Evolutionary conservation across 306 rosid species (phyloP), one percentile per base, ranked within the genome.

Genomic region (Cicer arietinum): DNA sequence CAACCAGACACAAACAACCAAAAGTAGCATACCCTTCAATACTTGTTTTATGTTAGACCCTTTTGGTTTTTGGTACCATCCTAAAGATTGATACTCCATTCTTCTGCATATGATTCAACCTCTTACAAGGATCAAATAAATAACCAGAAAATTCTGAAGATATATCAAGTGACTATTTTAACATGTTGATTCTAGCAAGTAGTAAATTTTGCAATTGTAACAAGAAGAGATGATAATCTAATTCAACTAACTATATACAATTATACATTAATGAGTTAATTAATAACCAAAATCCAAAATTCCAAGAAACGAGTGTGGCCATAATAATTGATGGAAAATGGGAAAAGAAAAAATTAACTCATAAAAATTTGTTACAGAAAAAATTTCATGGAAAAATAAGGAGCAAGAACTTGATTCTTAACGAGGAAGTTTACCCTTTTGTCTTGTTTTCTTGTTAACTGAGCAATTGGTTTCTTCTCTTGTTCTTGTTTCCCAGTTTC

Each of bases 1-100:
- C 80, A 85, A 59, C 89, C 88, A 85, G 20, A 69, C 46, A 73
- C 85, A 82, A 52, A 81, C 35, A 16, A 64, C 76, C 83, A 88
- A 67, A 69, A 81, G 43, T 50, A 86, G 37, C 30, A 72, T 75
- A 42, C 79, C 43, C 80, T 79, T 82, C 78, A 85, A 50, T 35
- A 69, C 73, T 57, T 47, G 86, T 58, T 79, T 85, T 51, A 76
- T 65, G 69, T 56, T 78, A 39, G 47, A 64, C 77, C 81, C 81
- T 77, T 76, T 83, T 47, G 85, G 57, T 61, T 73, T 81, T 80
- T 81, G 86, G 57, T 37, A 54, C 59, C 84, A 80, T 69, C 84
- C 72, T 48, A 56, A 73, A 46, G 65, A 83, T 67, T 78, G 84
- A 64, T 74, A 6, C 44, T 74, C 85, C 88, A 84, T 84, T 69